Conservation (phyloP, 2,329 filamentous ascomycete species). For the Pleoardoris graminearum region DNA sequence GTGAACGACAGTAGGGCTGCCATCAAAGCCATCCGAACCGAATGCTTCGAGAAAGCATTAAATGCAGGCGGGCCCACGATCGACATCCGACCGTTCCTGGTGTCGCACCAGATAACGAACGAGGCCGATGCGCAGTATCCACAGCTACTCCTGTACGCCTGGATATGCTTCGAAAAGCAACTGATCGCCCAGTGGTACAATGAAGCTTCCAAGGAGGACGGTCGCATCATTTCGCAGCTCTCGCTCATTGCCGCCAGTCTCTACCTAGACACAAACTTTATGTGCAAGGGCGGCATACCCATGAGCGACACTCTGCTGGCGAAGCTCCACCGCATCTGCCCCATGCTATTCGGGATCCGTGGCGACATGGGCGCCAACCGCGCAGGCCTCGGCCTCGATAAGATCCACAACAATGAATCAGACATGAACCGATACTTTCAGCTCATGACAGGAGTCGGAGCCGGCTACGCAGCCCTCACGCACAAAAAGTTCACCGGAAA, state of each 20-base stretch:
- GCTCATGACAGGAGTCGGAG: constrained; percentile 80
- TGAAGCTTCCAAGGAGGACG: constrained; percentile 45
- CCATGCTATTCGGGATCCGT: constrained; percentile 80
- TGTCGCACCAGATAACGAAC: constrained; percentile 34
- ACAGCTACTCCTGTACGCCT: constrained; percentile 63
- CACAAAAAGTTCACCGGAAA: constrained; percentile 69
- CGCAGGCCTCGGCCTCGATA: constrained; percentile 33
- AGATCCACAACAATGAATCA: constrained; percentile 51
- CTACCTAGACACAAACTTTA: constrained; percentile 70
- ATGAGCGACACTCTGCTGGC: constrained; percentile 84
- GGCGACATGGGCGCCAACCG: constrained; percentile 70
- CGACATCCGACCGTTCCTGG: constrained; percentile 44
- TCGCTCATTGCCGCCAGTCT: constrained; percentile 76
- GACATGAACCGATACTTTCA: constrained; percentile 69
- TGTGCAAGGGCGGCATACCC: constrained; percentile 64
- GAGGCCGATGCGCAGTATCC: constrained; percentile 49
- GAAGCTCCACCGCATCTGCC: constrained; percentile 80
- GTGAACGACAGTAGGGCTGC: constrained; percentile 31
- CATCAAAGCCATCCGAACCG: constrained; percentile 33
- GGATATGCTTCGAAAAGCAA: constrained; percentile 76
- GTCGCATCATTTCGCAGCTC: constrained; percentile 67
- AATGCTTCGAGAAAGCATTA: constrained; percentile 32
- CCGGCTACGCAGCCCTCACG: constrained; percentile 81
- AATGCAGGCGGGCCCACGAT: constrained; percentile 33
- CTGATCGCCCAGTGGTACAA: constrained; percentile 64